phyloP scores from a whole-genome alignment of 495 filamentous ascomycete species.

The Daldinia vernicosa region DNA sequence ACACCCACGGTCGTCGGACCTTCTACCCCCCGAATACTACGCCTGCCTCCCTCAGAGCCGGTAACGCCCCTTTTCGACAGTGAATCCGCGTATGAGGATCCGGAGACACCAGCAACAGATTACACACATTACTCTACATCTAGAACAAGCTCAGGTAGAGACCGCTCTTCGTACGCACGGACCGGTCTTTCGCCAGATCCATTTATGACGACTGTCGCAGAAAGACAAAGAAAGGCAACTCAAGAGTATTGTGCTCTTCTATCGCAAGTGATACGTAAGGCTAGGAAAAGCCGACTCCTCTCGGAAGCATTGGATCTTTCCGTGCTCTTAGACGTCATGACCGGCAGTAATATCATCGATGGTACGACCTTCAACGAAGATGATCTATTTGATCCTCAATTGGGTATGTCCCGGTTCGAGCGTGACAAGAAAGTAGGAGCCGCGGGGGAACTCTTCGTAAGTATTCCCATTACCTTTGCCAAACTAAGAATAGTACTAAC shows the following conservation, averaged over 20 bases:
- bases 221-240: background rate
- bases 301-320: constrained; percentile 38
- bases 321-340: constrained; percentile 19
- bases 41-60: constrained; percentile 2
- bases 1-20: constrained; percentile 13
- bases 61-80: constrained; percentile 9
- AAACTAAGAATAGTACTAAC: background rate
- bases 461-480: constrained; percentile 7
- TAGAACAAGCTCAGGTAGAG: background rate
- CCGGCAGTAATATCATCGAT: background rate
- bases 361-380: constrained; percentile 7
- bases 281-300: constrained; percentile 41
- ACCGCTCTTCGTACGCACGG: background rate
- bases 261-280: constrained; percentile 42
- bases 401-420: constrained; percentile 40
- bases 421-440: constrained; percentile 55
- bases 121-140: background rate
- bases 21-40: constrained; percentile 13
- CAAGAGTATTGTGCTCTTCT: constrained; percentile 44
- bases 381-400: constrained; percentile 15
- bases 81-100: background rate
- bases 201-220: background rate
- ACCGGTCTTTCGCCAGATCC: background rate
- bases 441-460: constrained; percentile 59
- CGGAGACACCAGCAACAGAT: constrained; percentile 13